Base-by-base conservation (phyloP, 2,329 filamentous ascomycete genomes). In the Sclerotinia borealis region DNA sequence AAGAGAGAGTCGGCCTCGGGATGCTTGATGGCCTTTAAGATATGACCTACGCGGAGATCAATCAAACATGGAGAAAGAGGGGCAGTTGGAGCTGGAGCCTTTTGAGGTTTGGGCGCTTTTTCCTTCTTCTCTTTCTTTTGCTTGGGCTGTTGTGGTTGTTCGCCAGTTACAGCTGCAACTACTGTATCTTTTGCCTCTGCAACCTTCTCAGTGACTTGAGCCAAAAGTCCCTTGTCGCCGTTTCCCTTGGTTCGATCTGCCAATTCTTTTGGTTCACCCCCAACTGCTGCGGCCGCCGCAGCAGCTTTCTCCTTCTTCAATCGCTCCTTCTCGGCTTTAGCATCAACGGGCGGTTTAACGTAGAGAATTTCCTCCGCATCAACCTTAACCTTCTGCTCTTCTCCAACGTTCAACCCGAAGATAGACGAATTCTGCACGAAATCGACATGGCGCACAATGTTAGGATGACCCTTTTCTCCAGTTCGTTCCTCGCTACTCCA, bases 1-100 rank as follows among this genome's bases (percentile, higher is more conserved):
- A 87, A 99, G 59, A 99, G 85, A 15, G 91, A 96, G 80, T 99
- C 95, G 68, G 95, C 95, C 72, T 99, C 96, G 61, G 95, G 95
- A 81, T 99, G 95, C 77, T 92, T 90, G 78, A 95, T 85, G 59
- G 93, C 93, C 79, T 97, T 96, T 74, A 99, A 87, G 72, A 99
- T 97, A 81, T 98, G 95, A 66, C 95, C 95, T 66, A 99, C 93
- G 68, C 95, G 89, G 59, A 99, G 88, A 76, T 99, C 95, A 75
- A 99, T 97, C 66, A 96, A 85, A 64, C 84, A 82, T 3, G 95
- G 95, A 1, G 91, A 91, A 6, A 92, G 86, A 1, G 91, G 89
- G 15, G 92, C 89, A 58, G 92, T 84, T 56, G 85, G 83, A 7
- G 91, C 78, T 3, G 85, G 79, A 8, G 86, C 81, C 76, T 87